Percentiles rank a stretch among this genome's conserved stretches.
Conservation (phyloP, 306 rosid genomes). For the Citrullus mucosospermus region DNA sequence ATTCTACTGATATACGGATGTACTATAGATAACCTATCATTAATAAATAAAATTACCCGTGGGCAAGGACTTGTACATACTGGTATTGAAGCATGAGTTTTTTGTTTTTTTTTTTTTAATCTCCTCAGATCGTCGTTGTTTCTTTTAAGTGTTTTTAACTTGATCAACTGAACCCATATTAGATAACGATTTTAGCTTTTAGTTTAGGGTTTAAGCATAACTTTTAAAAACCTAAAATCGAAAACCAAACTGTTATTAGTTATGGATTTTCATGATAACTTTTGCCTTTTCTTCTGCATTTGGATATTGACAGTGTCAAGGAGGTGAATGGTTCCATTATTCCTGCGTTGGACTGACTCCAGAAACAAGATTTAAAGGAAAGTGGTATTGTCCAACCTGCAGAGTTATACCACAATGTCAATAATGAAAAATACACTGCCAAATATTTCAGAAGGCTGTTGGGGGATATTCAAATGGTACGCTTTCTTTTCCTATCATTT, state of each 20-base stretch:
- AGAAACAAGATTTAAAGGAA: conserved; percentile 94
- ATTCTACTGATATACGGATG: neutral
- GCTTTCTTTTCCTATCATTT: neutral
- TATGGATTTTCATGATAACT: neutral
- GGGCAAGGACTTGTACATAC: neutral
- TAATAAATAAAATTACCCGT: neutral
- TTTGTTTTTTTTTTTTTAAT: neutral
- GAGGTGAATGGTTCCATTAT: conserved; percentile 99
- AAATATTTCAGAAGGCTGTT: neutral
- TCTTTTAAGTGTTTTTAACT: neutral
- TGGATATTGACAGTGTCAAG: conserved; percentile 79
- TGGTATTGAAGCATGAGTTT: neutral
- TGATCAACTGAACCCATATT: neutral
- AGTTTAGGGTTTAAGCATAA: neutral
- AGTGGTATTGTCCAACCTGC: conserved; percentile 99
- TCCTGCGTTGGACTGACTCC: conserved; percentile 92
- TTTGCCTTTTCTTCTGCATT: neutral
- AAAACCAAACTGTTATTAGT: too few species aligned
- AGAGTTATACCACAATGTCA: conserved; percentile 40
- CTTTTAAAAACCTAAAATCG: too few species aligned
- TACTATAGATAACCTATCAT: neutral
- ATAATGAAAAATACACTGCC: conserved; percentile 2
- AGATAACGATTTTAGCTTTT: neutral
- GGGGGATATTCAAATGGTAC: neutral
- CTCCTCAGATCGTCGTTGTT: neutral